Base-by-base conservation (phyloP, 139 green algal genomes). In the Marvania coccoides region DNA sequence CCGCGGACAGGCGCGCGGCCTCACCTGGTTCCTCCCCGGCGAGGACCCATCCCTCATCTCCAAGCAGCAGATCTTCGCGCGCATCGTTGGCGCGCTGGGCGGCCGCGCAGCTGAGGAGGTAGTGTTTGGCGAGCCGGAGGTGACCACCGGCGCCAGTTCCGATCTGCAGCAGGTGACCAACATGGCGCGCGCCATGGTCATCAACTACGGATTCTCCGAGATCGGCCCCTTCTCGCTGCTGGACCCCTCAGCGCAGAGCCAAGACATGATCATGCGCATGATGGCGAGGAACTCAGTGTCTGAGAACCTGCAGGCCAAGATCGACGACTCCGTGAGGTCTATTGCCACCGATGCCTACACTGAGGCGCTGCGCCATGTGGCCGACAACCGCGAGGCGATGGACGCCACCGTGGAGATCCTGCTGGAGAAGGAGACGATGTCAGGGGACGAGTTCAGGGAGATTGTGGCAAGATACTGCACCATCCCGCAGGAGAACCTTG, bases 241-340 rank as follows among this genome's bases (percentile, higher is more conserved):
- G 83, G 94, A 98, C 81, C 89, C 85, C 26, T 81, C 55, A 7
- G 78, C 88, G 70, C 78, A 84, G 62, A 78, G 56, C 31, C 85
- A 85, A 7, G 92, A 98, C 75, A 90, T 98, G 80, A 93, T 98
- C 76, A 98, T 98, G 93, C 82, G 94, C 67, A 98, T 98, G 94
- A 96, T 99, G 91, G 87, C 90, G 6, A 77, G 87, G 57, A 99
- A 99, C 87, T 85, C 67, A 63, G 96, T 97, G 85, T 89, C 71
- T 55, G 94, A 99, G 87, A 91, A 87, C 70, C 86, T 99, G 73
- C 91, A 96, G 73, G 63, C 80, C 58, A 82, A 85, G 55, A 99
- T 99, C 57, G 94, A 99, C 69, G 53, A 70, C 13, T 79, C 82
- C 14, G 90, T 98, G 8, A 92, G 91, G 72, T 77, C 85, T 65